Percentiles rank a stretch among this genome's conserved stretches.
Evolutionary conservation across 306 rosid species (phyloP).

Genomic region (Delonix regia): DNA sequence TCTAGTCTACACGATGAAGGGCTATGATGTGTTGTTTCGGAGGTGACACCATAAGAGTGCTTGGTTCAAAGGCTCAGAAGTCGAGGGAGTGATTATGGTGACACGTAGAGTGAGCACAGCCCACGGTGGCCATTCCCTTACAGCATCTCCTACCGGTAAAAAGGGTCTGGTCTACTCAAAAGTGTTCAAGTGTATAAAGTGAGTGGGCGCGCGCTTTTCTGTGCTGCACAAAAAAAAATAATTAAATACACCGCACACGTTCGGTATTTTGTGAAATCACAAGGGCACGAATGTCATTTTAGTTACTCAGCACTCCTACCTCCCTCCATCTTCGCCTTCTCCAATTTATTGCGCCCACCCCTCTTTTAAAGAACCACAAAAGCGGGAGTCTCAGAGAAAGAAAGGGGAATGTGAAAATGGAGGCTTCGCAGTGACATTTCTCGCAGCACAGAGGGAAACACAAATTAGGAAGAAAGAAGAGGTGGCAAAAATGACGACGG

Average conservation of each 20-base stretch:
- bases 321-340: not conserved
- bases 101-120: constrained; percentile 62
- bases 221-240: not conserved
- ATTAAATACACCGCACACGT: not conserved
- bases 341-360: not conserved
- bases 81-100: constrained; percentile 45
- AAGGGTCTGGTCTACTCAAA: constrained; percentile 19
- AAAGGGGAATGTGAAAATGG: constrained; percentile 27
- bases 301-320: not conserved
- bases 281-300: not conserved
- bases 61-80: constrained; percentile 41
- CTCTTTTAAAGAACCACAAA: constrained; percentile 61
- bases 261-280: not conserved
- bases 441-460: not conserved
- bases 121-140: constrained; percentile 60
- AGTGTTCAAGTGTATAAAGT: constrained; percentile 19
- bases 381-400: constrained; percentile 59
- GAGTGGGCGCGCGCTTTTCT: constrained; percentile 34
- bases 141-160: not conserved
- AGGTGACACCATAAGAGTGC: not conserved
- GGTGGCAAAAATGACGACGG: constrained; percentile 45
- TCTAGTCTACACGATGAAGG: not conserved
- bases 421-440: not conserved
- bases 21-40: not conserved
- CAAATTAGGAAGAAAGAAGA: not conserved